Percentiles rank a stretch among this genome's conserved stretches.
phyloP scores from a whole-genome alignment of 805 yeast species.

The Lipomyces yamanashiensis region DNA sequence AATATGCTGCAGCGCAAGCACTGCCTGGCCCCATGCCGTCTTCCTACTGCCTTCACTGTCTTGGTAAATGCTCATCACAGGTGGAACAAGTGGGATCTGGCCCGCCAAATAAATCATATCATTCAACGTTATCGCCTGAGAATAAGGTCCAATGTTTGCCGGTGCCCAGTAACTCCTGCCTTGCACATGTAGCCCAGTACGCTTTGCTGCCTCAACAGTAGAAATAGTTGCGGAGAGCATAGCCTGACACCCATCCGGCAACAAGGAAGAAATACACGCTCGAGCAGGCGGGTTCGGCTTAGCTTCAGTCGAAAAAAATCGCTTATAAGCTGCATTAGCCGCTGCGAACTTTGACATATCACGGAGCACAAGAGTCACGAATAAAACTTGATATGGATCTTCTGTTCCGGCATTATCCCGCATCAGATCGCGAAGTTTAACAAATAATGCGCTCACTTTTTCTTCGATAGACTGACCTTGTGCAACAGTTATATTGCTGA shows the following conservation, averaged over 20 bases:
- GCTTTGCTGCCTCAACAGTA: conserved; percentile 45
- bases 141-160: conserved; percentile 96
- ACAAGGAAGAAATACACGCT: conserved; percentile 71
- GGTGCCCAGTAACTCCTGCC: conserved; percentile 98
- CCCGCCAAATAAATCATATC: conserved; percentile 76
- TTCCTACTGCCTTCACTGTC: conserved; percentile 33
- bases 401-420: conserved; percentile 5
- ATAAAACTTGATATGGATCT: conserved; percentile 53
- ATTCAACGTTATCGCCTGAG: conserved; percentile 69
- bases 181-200: conserved; percentile 84
- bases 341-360: conserved; percentile 67
- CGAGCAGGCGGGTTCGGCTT: conserved; percentile 84
- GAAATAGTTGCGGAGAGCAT: conserved; percentile 66
- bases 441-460: conserved; percentile 16
- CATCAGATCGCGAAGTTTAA: conserved; percentile 8
- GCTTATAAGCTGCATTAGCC: conserved; percentile 65
- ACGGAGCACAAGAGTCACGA: conserved; percentile 61
- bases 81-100: conserved; percentile 85
- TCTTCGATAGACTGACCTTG: background rate
- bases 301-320: conserved; percentile 52
- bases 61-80: conserved; percentile 58
- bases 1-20: conserved; percentile 76
- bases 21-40: conserved; percentile 46
- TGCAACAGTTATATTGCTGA: conserved; percentile 5
- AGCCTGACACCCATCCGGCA: conserved; percentile 49